Evolutionary conservation across 352 stramenopile genomes (phyloP), one percentile per base, ranked within the genome.

Genomic region (Phytopythium delawarense): DNA sequence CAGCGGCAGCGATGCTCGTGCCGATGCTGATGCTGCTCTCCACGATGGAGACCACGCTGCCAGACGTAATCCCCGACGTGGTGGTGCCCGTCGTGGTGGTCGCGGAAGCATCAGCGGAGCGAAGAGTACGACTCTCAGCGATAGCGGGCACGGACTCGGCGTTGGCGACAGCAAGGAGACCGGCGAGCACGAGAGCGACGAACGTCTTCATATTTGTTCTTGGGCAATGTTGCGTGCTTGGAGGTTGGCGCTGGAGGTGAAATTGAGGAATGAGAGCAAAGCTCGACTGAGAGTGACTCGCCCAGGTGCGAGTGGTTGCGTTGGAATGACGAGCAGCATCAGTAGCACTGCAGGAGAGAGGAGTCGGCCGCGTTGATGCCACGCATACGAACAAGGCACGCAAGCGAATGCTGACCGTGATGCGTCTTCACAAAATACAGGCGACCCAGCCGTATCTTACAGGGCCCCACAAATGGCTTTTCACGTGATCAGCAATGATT

Each of bases 11-110:
- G 23, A 52, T 52, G 45, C 20, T n/a, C 13, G 16, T 52, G n/a
- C n/a, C 45, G 45, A 52, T 25, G 23, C 9, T 52, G 45, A 52
- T 52, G 45, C n/a, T 52, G 45, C 20, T 52, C 13, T 23, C 45
- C 7, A 30, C 45, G 23, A 52, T 28, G 7, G 45, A 52, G 20
- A n/a, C 13, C 6, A 52, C 45, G 45, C 30, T n/a, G 20, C 45
- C 39, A 18, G 39, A 6, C 11, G 39, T 45, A 20, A 45, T 13
- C 4, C 39, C 39, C 13, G 34, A 39, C 7, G 34, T 39, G 11
- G 34, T 12, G 34, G 34, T 39, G 34, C 7, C 34, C 12, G 35
- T 40, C 8, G 35, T 40, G 35, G 35, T 40, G 35, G 35, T 40
- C 9, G 35, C 35, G 13, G 35, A 4, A 40, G 39, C 15, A 6